Evolutionary conservation across 768 basidiomycete genomes (phyloP).

Genomic region (Lactifluus echinatus): DNA sequence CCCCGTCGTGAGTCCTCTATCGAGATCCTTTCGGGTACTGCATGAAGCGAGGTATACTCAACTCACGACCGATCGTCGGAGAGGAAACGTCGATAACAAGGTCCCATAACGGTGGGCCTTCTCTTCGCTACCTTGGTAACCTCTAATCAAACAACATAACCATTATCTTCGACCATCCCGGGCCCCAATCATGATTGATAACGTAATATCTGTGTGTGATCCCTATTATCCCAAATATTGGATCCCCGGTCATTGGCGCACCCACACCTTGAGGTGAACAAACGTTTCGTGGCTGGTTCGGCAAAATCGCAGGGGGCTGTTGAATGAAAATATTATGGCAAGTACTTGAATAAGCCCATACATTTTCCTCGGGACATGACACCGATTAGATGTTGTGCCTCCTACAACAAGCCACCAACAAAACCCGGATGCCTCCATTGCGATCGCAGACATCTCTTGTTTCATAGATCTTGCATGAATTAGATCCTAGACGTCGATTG

Average conservation of each 20-base stretch:
- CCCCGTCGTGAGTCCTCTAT: background rate
- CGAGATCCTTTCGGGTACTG: background rate
- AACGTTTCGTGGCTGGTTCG: background rate
- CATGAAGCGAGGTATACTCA: background rate
- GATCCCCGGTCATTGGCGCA: slow-evolving; percentile 5
- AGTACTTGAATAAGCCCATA: background rate
- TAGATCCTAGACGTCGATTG: background rate
- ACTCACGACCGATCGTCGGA: background rate
- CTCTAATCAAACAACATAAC: background rate
- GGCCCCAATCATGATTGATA: background rate
- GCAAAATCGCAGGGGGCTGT: background rate
- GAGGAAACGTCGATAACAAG: background rate
- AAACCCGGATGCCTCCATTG: background rate
- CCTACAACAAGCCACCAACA: background rate
- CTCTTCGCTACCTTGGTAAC: slow-evolving; percentile 5
- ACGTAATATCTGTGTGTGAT: background rate
- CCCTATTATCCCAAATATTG: background rate
- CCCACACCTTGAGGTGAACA: no score
- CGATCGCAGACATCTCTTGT: background rate
- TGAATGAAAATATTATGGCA: background rate
- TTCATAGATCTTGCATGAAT: background rate
- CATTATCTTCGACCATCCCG: background rate
- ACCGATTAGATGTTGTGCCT: background rate
- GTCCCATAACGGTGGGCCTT: background rate
- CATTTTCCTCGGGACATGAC: background rate